Base-by-base conservation (phyloP, 345 rosid genomes). In the Clarkia xantiana region DNA sequence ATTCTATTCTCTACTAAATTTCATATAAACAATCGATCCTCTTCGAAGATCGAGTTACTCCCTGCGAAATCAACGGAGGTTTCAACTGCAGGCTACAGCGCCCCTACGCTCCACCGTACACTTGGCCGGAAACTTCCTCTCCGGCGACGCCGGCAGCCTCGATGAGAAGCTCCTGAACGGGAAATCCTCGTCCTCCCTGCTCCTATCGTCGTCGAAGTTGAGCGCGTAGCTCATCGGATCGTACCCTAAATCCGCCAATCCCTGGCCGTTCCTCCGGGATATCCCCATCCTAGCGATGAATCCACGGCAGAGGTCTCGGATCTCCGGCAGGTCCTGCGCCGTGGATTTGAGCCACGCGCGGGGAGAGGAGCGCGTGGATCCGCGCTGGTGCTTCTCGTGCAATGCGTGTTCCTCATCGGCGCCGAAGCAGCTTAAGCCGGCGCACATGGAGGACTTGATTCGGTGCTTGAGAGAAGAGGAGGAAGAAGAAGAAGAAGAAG, bases 221-320 rank as follows among this genome's bases (percentile, higher is more conserved):
- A 81, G 70, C 7, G 78, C 70, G 55, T 83, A 87, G 40, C 87
- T 87, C 67, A 56, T 18, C 8, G 76, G 72, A 49, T 83, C 94
- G 63, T 83, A 87, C 15, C 74, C 60, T 48, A 81, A 79, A 58
- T 87, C 85, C 2, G 59, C 67, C 6, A 79, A 65, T 47, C 47
- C 44, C 19, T 0, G 25, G 10, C 25, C 58, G 7, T 4, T 41
- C 58, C 13, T 44, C 23, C 14, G 43, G 14, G 14, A 17, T 6
- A 15, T 2, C 40, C 48, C 0, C 10, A 34, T 2, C 20, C 48
- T 0, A 16, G 41, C 17, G 19, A 49, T 34, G 41, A 34, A 19
- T 5, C 53, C 41, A 14, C 40, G 53, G 53, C 53, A 49, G 12
- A 39, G 53, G 41, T 49, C 42, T 17, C 53, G 41, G 18, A 49